Conservation (phyloP, 169 alveolate species). For the Cyclospora cayetanensis region DNA sequence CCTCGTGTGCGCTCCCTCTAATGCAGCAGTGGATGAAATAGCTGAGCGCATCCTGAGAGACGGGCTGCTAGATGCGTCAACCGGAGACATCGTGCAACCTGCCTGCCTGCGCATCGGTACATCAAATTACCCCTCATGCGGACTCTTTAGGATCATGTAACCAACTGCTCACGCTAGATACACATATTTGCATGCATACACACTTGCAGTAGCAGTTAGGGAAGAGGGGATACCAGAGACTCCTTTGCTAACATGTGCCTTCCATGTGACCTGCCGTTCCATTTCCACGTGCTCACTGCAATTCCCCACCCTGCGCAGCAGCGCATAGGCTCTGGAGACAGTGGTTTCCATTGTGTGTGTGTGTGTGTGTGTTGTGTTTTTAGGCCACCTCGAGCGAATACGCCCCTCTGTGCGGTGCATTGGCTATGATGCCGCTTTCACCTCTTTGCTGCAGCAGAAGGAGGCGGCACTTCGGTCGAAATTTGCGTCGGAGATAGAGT, state of each 20-base stretch:
- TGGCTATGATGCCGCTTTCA: neutral
- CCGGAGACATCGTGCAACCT: neutral
- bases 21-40: conserved; percentile 97
- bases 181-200: too few relatives aligned
- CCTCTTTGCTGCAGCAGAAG: conserved; percentile 17
- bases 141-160: too few relatives aligned
- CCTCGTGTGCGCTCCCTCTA: conserved; percentile 97
- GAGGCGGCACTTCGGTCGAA: neutral
- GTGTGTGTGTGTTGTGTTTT: neutral
- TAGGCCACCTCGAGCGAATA: conserved; percentile 1
- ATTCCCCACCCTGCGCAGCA: too few relatives aligned
- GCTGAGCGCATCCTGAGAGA: conserved; percentile 83
- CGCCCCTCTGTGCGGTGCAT: conserved; percentile 8
- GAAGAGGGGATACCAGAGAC: too few relatives aligned
- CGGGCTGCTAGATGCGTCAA: conserved; percentile 4
- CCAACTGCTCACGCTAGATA: too few relatives aligned
- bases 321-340: too few relatives aligned
- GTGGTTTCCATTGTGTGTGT: too few relatives aligned
- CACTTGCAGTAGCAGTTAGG: too few relatives aligned
- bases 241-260: too few relatives aligned
- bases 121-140: too few relatives aligned
- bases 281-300: too few relatives aligned
- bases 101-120: conserved; percentile 51
- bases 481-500: neutral
- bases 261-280: too few relatives aligned